Conservation (phyloP, 345 rosid species). For the Luvunga scandens region DNA sequence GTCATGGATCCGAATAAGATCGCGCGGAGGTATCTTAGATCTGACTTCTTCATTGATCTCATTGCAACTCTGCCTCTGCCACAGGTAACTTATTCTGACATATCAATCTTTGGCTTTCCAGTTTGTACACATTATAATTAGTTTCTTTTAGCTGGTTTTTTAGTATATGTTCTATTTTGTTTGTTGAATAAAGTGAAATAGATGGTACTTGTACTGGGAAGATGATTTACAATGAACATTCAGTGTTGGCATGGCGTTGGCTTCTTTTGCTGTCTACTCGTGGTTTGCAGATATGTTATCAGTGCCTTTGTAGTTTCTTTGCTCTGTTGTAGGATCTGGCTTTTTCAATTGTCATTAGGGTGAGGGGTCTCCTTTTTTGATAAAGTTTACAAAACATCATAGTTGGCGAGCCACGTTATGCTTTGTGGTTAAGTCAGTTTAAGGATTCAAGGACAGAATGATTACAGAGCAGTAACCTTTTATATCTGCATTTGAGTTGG, state of each 20-base stretch:
- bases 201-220: background rate
- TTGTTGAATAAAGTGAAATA: background rate
- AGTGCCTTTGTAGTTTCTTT: background rate
- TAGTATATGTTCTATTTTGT: background rate
- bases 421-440: background rate
- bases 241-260: background rate
- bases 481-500: background rate
- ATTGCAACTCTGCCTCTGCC: slow-evolving; percentile 90
- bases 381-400: background rate
- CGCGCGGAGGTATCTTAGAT: slow-evolving; percentile 64
- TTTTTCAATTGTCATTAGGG: background rate
- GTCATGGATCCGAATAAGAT: slow-evolving; percentile 86
- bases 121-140: background rate
- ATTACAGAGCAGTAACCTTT: background rate
- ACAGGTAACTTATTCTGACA: slow-evolving; percentile 47
- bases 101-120: background rate
- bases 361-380: background rate
- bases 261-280: background rate
- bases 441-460: background rate
- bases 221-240: background rate
- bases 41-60: slow-evolving; percentile 83
- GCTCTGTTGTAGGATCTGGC: background rate
- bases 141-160: background rate
- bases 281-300: background rate
- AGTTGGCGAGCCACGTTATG: background rate